Evolutionary conservation across 352 stramenopile genomes (phyloP).

Genomic region (Hyaloperonospora arabidopsidis): DNA sequence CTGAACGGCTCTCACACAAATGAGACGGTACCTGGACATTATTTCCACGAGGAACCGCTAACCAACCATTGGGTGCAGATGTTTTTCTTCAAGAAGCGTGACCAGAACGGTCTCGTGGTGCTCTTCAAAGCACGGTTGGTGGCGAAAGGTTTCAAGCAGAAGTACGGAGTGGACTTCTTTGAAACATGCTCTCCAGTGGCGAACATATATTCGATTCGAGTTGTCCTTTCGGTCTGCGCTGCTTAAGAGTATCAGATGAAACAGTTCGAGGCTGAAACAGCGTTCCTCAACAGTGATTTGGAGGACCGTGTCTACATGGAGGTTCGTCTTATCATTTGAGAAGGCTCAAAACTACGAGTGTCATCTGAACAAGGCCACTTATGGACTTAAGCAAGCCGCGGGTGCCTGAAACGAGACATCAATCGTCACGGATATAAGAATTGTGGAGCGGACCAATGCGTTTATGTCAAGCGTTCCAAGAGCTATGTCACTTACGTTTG

Average conservation of each 20-base stretch:
- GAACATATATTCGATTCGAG: conserved; percentile 32
- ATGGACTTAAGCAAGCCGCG: conserved; percentile 20
- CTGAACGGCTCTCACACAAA: neutral
- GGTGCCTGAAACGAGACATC: conserved; percentile 17
- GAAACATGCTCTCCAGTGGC: conserved; percentile 19
- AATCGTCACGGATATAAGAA: conserved; percentile 7
- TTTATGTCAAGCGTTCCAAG: conserved; percentile 7
- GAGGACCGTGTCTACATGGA: conserved; percentile 14
- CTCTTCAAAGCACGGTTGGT: conserved; percentile 1
- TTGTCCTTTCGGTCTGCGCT: conserved; percentile 12
- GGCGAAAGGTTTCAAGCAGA: conserved; percentile 1
- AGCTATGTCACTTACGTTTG: conserved; percentile 8
- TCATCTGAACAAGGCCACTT: conserved; percentile 15
- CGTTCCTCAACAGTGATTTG: conserved; percentile 22
- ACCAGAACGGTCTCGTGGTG: neutral
- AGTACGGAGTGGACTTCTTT: conserved; percentile 1
- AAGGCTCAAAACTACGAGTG: neutral
- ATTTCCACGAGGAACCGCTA: neutral
- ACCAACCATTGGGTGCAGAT: neutral
- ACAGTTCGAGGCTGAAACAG: conserved; percentile 31
- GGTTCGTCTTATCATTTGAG: neutral
- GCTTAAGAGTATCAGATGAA: conserved; percentile 5
- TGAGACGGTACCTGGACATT: neutral
- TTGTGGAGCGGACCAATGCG: conserved; percentile 12
- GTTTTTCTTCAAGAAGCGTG: conserved; percentile 1